Evolutionary conservation across 1,284 basidiomycete species (phyloP).

Genomic region (Albatrellus sp.): DNA sequence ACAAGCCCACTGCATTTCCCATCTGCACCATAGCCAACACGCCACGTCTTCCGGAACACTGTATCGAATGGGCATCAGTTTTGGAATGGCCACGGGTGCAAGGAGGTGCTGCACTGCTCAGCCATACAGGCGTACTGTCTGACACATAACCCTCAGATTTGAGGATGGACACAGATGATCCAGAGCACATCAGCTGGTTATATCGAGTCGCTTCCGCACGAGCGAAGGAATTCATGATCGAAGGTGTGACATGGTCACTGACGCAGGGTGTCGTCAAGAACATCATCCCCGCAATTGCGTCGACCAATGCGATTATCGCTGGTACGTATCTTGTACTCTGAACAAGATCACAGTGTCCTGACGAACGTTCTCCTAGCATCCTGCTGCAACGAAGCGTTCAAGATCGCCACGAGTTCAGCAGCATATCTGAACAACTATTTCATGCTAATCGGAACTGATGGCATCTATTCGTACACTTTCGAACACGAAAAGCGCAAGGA

Average conservation of each 20-base stretch:
- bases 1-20: slow-evolving; percentile 93
- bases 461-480: slow-evolving; percentile 96
- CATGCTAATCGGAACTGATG: slow-evolving; percentile 93
- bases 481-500: slow-evolving; percentile 87
- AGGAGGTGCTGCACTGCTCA: slow-evolving; percentile 44
- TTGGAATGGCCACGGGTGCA: slow-evolving; percentile 93
- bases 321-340: slow-evolving; percentile 30
- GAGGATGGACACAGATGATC: slow-evolving; percentile 93
- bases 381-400: slow-evolving; percentile 99
- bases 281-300: slow-evolving; percentile 97
- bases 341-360: slow-evolving; percentile 1
- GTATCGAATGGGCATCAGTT: slow-evolving; percentile 99
- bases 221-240: slow-evolving; percentile 89
- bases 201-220: slow-evolving; percentile 71
- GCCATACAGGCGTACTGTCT: background rate
- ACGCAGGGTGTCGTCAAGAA: slow-evolving; percentile 99
- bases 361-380: slow-evolving; percentile 45
- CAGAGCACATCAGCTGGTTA: slow-evolving; percentile 94
- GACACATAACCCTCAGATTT: slow-evolving; percentile 44
- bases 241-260: slow-evolving; percentile 94
- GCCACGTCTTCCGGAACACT: slow-evolving; percentile 95
- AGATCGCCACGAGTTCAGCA: slow-evolving; percentile 91
- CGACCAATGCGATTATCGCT: slow-evolving; percentile 92
- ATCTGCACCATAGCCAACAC: slow-evolving; percentile 99
- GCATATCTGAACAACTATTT: slow-evolving; percentile 98